phyloP scores from a whole-genome alignment of 176 grass and related monocot species.

The Oropetium thomaeum region DNA sequence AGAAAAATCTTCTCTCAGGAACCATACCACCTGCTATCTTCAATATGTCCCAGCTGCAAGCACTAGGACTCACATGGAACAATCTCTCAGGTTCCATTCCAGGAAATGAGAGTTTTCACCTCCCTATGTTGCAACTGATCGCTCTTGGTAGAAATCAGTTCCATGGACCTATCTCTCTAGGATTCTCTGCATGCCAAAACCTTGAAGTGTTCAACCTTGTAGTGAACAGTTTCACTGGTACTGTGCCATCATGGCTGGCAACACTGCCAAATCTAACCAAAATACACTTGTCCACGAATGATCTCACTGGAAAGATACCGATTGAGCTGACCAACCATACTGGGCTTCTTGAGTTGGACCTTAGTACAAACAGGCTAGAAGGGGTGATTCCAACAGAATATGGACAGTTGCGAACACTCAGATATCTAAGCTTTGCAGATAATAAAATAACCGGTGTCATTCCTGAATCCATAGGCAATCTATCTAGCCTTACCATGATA shows the following conservation, averaged over 20 bases:
- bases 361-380: slow-evolving; percentile 38
- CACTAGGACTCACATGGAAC: slow-evolving; percentile 13
- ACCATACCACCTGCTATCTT: slow-evolving; percentile 37
- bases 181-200: slow-evolving; percentile 22
- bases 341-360: slow-evolving; percentile 24
- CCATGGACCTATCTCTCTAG: slow-evolving; percentile 22
- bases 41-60: slow-evolving; percentile 33
- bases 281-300: slow-evolving; percentile 36
- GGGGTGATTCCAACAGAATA: slow-evolving; percentile 34
- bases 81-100: slow-evolving; percentile 39
- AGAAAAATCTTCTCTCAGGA: slow-evolving; percentile 35
- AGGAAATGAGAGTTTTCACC: slow-evolving; percentile 30
- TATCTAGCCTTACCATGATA: slow-evolving; percentile 16
- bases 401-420: slow-evolving; percentile 3
- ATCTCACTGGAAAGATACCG: slow-evolving; percentile 38
- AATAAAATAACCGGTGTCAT: slow-evolving; percentile 42
- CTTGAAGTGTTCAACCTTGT: background rate
- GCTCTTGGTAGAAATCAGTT: slow-evolving; percentile 14
- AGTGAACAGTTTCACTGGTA: slow-evolving; percentile 30
- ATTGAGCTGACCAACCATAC: slow-evolving; percentile 30
- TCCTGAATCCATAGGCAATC: slow-evolving; percentile 33
- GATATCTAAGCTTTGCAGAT: slow-evolving; percentile 20
- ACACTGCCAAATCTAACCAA: background rate
- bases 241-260: slow-evolving; percentile 34
- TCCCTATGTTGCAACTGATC: slow-evolving; percentile 25